These are phyloP conservation scores for Aspergillaceae sp. DNA, from an alignment of 2,329 filamentous ascomycete species.

Conservation along the genomic window DNA sequence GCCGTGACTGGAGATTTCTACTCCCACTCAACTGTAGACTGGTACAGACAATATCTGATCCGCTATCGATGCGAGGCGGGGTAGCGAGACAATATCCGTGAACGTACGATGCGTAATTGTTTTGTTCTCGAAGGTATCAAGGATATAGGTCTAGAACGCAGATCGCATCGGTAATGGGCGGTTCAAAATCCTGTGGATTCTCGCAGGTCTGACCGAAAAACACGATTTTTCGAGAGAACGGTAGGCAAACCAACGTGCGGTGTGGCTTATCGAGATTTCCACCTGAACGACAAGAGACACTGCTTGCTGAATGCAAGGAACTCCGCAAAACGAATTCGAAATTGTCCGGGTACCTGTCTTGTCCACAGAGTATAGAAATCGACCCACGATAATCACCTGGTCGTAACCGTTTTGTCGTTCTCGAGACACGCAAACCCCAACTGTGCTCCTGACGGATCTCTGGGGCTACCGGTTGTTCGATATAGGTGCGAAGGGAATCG, in stretches of 20 bases:
- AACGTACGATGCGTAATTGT: not conserved
- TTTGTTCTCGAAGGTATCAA: not conserved
- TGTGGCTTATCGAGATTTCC: not conserved
- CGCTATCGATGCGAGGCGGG: not conserved
- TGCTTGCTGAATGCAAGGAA: not conserved
- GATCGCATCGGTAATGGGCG: not conserved
- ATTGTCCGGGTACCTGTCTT: not conserved
- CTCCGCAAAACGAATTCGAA: not conserved
- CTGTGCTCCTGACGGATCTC: not conserved
- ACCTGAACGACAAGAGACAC: constrained; percentile 1
- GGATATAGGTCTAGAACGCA: not conserved
- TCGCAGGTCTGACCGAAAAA: too few relatives aligned
- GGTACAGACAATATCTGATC: not conserved
- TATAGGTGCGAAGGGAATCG: too few relatives aligned
- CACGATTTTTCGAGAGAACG: too few relatives aligned
- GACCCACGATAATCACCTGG: not conserved
- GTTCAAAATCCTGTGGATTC: not conserved
- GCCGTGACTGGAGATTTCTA: constrained; percentile 13
- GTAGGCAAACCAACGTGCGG: not conserved
- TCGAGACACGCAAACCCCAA: not conserved
- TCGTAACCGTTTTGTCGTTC: too few relatives aligned
- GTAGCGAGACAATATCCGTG: not conserved
- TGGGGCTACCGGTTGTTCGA: too few relatives aligned
- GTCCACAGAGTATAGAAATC: not conserved
- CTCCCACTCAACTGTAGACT: constrained; percentile 11